These are phyloP conservation scores for Starmera stellimalicola DNA, from an alignment of 1,139 yeast species.

Conservation along the genomic window DNA sequence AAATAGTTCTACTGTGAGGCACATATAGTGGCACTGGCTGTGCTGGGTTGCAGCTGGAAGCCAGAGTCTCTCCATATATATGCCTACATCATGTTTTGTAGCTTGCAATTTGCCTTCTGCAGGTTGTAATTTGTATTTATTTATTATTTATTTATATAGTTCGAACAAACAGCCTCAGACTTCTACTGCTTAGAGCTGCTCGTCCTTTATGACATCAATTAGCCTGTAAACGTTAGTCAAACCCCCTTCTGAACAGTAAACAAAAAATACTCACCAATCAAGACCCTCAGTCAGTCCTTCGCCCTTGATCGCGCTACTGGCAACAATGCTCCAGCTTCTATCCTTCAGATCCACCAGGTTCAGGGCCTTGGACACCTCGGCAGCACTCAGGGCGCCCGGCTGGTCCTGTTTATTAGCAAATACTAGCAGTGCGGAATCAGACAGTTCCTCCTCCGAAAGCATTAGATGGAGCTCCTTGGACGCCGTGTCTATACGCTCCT, in stretches of 20 bases:
- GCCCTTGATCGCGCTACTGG: conserved; percentile 92
- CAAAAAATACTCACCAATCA: conserved; percentile 51
- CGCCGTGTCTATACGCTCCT: conserved; percentile 83
- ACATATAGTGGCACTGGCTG: too few relatives aligned
- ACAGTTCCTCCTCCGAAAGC: conserved; percentile 87
- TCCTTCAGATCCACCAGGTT: conserved; percentile 84
- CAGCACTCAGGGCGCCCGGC: conserved; percentile 89
- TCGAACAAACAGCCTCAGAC: too few relatives aligned
- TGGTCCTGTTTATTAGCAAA: conserved; percentile 98
- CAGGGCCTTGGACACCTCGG: conserved; percentile 86
- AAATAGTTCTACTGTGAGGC: too few relatives aligned
- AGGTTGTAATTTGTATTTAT: too few relatives aligned
- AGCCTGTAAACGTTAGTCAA: conserved; percentile 20
- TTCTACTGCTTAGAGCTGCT: conserved; percentile 40
- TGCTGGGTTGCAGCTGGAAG: too few relatives aligned
- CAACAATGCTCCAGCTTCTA: conserved; percentile 96
- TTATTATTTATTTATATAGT: too few relatives aligned
- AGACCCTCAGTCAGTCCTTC: conserved; percentile 94
- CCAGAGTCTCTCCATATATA: too few relatives aligned
- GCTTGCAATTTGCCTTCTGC: too few relatives aligned
- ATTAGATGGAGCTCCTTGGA: conserved; percentile 82
- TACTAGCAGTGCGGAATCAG: conserved; percentile 83
- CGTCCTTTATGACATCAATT: conserved; percentile 92
- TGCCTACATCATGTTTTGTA: too few relatives aligned
- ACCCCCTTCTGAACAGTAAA: conserved; percentile 1